Evolutionary conservation across 139 green algal species (phyloP).

Genomic region (Coelastrella sp.): DNA sequence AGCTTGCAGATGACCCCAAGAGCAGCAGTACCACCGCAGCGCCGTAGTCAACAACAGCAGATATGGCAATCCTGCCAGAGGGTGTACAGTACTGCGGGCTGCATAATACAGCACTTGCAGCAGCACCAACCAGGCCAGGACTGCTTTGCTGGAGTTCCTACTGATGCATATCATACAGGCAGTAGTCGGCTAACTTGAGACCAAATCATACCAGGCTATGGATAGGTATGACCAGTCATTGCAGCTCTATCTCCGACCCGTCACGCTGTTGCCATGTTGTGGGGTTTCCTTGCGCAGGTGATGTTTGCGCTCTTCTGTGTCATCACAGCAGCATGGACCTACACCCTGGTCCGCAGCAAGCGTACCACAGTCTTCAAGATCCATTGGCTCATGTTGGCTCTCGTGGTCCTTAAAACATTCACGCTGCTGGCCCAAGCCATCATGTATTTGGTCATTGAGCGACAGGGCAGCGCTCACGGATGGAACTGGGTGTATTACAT

Average conservation of each 20-base stretch:
- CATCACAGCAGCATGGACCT: constrained; percentile 73
- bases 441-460: constrained; percentile 87
- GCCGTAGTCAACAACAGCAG: no score
- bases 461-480: constrained; percentile 82
- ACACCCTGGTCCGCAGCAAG: constrained; percentile 41
- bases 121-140: background rate
- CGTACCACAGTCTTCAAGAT: constrained; percentile 73
- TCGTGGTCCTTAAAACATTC: constrained; percentile 90
- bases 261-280: background rate
- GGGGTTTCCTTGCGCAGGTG: constrained; percentile 57
- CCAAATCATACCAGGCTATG: no score
- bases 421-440: constrained; percentile 82
- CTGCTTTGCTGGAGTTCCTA: no score
- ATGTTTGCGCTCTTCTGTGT: constrained; percentile 86
- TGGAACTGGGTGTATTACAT: constrained; percentile 99
- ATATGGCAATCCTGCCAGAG: no score
- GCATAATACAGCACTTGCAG: background rate
- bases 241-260: background rate
- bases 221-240: no score
- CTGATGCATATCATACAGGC: no score
- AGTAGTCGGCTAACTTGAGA: no score
- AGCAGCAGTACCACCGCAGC: no score
- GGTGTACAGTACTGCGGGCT: no score
- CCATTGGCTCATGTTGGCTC: constrained; percentile 93
- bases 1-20: no score